These are phyloP conservation scores for Podospora pseudocomata DNA, from an alignment of 495 filamentous ascomycete species.

Conservation along the genomic window DNA sequence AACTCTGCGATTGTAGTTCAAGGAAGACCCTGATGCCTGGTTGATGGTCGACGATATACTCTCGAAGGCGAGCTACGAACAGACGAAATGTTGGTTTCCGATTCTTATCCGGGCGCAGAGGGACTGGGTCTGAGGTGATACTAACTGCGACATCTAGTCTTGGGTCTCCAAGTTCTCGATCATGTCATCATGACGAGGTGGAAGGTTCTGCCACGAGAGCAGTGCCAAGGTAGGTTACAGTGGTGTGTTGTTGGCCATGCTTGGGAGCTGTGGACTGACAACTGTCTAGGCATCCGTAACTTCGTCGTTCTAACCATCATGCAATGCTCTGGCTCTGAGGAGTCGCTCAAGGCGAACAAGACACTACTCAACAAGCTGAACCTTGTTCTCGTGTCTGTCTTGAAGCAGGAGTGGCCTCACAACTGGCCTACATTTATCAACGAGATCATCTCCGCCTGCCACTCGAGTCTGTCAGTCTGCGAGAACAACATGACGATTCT, in stretches of 20 bases:
- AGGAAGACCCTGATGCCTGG: constrained; percentile 98
- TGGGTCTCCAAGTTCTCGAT: constrained; percentile 93
- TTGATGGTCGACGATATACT: constrained; percentile 94
- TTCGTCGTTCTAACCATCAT: constrained; percentile 98
- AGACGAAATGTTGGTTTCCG: constrained; percentile 82
- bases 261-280: background rate
- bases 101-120: background rate
- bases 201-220: constrained; percentile 93
- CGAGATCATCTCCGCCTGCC: constrained; percentile 95
- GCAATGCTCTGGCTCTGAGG: constrained; percentile 81
- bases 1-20: constrained; percentile 63
- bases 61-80: constrained; percentile 79
- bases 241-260: background rate
- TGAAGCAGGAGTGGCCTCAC: constrained; percentile 99
- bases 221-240: constrained; percentile 70
- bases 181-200: constrained; percentile 98
- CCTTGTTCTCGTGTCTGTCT: constrained; percentile 89
- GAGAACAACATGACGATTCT: constrained; percentile 99
- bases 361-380: constrained; percentile 97
- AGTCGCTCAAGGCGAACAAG: constrained; percentile 72
- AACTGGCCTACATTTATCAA: constrained; percentile 99
- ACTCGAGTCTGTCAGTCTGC: constrained; percentile 90
- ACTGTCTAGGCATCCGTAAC: constrained; percentile 79
- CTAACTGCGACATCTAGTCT: constrained; percentile 60
- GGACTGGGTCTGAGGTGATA: background rate